These are phyloP conservation scores for Tuber aestivum DNA, from an alignment of 495 filamentous ascomycete species.

Conservation along the genomic window DNA sequence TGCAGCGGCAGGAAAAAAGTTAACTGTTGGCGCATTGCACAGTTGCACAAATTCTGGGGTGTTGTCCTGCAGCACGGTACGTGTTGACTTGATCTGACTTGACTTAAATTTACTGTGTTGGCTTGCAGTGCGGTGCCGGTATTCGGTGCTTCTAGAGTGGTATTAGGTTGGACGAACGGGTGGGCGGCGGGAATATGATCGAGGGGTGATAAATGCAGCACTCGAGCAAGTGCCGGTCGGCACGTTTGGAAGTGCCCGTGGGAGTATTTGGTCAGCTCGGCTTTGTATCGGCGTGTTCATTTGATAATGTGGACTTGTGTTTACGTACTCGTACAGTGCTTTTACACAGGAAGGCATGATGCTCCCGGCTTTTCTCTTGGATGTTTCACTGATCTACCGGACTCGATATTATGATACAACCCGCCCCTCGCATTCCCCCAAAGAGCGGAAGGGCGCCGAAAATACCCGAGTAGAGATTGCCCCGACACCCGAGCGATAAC, in stretches of 20 bases:
- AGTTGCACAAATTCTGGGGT: background rate
- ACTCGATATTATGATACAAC: background rate
- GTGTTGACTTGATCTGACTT: background rate
- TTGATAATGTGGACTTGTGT: background rate
- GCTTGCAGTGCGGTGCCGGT: background rate
- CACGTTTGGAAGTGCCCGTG: background rate
- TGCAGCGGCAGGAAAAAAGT: background rate
- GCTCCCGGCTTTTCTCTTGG: background rate
- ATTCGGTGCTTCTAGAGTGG: background rate
- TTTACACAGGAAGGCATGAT: background rate
- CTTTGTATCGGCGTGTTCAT: background rate
- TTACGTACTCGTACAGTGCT: background rate
- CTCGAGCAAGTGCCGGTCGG: background rate
- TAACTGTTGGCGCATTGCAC: background rate
- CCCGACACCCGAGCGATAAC: background rate
- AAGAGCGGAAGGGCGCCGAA: background rate
- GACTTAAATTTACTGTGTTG: background rate
- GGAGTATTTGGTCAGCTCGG: background rate
- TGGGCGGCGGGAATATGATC: background rate
- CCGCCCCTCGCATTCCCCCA: background rate
- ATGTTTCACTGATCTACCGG: background rate
- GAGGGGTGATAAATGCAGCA: background rate
- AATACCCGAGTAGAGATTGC: too few species aligned
- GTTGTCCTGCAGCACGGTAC: background rate
- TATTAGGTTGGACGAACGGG: background rate